Percentiles rank a stretch among this genome's conserved stretches.
Conservation (phyloP, 176 grass and related monocot species). For the Oryza meyeriana region DNA sequence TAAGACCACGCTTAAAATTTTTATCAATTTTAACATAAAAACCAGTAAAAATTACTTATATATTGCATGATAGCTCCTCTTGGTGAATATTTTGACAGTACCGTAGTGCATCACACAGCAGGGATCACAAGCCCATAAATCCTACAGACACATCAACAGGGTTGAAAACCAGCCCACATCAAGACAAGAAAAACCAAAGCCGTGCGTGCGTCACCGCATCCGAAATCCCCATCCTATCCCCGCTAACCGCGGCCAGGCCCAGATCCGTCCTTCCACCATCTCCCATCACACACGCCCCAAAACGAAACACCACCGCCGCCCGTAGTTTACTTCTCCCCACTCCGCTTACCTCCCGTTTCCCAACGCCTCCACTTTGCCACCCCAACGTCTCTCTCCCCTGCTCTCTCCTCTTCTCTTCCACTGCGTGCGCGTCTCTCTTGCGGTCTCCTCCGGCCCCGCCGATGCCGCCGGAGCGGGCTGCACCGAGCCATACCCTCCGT, state of each 20-base stretch:
- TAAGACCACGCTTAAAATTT: too few relatives aligned
- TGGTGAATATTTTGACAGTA: neutral
- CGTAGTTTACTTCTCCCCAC: slow-evolving; percentile 24
- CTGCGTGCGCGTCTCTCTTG: neutral
- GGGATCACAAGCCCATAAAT: neutral
- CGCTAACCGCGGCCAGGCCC: slow-evolving; percentile 1
- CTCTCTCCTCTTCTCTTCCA: neutral
- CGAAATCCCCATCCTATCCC: slow-evolving; percentile 4
- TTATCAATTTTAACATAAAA: too few relatives aligned
- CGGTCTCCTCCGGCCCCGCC: neutral
- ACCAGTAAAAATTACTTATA: too few relatives aligned
- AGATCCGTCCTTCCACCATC: slow-evolving; percentile 34
- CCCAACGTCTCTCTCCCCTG: slow-evolving; percentile 67
- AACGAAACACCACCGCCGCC: slow-evolving; percentile 3
- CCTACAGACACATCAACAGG: neutral
- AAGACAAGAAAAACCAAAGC: neutral
- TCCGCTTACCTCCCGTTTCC: slow-evolving; percentile 17
- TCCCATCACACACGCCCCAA: neutral
- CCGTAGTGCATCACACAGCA: neutral
- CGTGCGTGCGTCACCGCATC: neutral
- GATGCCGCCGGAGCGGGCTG: slow-evolving; percentile 17
- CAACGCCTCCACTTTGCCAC: slow-evolving; percentile 17
- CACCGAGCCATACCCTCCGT: neutral
- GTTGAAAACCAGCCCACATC: neutral
- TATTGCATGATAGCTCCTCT: neutral